These are phyloP conservation scores for Alternaria consortialis DNA, from an alignment of 2,329 filamentous ascomycete genomes.

Conservation along the genomic window DNA sequence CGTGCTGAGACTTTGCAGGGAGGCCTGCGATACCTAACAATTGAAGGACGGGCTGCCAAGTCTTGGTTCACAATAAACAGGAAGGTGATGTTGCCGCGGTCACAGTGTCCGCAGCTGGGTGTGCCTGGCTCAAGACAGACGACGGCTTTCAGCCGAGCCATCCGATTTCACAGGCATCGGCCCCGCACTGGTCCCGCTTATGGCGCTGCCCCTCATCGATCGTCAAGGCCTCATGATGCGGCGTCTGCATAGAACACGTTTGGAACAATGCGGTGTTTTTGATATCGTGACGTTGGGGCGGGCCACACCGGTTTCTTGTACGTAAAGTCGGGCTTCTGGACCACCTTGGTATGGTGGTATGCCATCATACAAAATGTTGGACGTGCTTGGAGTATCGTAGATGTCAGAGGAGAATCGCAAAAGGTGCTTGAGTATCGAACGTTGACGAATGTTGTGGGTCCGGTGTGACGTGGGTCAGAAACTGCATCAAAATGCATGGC, in stretches of 20 bases:
- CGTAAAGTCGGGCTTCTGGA: conserved; percentile 33
- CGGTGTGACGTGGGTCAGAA: conserved; percentile 24
- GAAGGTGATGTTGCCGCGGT: conserved; percentile 25
- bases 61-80: conserved; percentile 29
- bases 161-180: conserved; percentile 29
- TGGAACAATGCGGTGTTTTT: conserved; percentile 22
- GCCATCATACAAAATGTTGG: conserved; percentile 29
- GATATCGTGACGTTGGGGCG: conserved; percentile 39
- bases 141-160: conserved; percentile 30
- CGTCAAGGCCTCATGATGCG: conserved; percentile 38
- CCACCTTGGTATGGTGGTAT: conserved; percentile 19
- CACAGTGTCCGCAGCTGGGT: conserved; percentile 19
- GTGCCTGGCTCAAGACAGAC: conserved; percentile 6
- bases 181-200: conserved; percentile 27
- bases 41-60: conserved; percentile 8
- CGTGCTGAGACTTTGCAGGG: conserved; percentile 14
- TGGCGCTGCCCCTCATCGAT: conserved; percentile 33
- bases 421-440: not conserved
- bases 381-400: conserved; percentile 11
- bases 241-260: conserved; percentile 26
- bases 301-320: conserved; percentile 25
- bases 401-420: conserved; percentile 1
- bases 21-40: not conserved
- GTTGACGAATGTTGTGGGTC: conserved; percentile 20
- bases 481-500: conserved; percentile 19